A percentile compares a stretch with the other conserved stretches of the same genome.
Evolutionary conservation across 345 rosid species (phyloP).

Genomic region (Linum tenue): DNA sequence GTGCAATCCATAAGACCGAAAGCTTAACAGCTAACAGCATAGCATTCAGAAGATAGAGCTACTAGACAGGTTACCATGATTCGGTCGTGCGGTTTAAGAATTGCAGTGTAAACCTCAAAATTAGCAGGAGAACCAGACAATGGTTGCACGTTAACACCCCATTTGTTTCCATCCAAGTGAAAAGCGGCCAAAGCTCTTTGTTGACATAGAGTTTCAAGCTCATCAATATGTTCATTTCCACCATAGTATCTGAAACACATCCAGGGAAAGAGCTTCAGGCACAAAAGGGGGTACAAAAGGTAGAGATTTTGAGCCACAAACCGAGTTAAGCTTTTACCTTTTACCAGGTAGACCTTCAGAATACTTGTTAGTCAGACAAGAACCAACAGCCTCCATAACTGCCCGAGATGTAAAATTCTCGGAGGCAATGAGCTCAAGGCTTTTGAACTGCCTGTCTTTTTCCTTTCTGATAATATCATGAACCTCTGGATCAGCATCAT

Average conservation of each 20-base stretch:
- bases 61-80: conserved; percentile 47
- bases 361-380: conserved; percentile 87
- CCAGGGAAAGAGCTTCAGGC: background rate
- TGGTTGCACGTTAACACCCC: conserved; percentile 97
- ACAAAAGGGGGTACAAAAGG: conserved; percentile 5
- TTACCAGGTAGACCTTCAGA: conserved; percentile 95
- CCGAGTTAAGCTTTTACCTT: conserved; percentile 37
- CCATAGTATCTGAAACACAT: conserved; percentile 63
- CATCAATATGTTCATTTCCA: conserved; percentile 82
- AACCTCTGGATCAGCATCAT: conserved; percentile 76
- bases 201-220: conserved; percentile 85
- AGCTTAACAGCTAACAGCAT: background rate
- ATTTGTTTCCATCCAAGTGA: conserved; percentile 55
- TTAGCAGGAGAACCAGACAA: conserved; percentile 97
- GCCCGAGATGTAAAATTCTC: conserved; percentile 93
- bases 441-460: conserved; percentile 76
- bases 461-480: conserved; percentile 51
- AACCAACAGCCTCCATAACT: conserved; percentile 94
- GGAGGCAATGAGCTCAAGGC: conserved; percentile 88
- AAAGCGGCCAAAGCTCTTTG: conserved; percentile 73
- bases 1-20: conserved; percentile 4
- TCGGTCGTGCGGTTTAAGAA: conserved; percentile 81
- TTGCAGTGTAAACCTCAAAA: conserved; percentile 88
- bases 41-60: background rate
- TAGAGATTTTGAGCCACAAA: background rate